Conservation (phyloP, 148 eudicot genomes). For the Gaultheria prostrata region DNA sequence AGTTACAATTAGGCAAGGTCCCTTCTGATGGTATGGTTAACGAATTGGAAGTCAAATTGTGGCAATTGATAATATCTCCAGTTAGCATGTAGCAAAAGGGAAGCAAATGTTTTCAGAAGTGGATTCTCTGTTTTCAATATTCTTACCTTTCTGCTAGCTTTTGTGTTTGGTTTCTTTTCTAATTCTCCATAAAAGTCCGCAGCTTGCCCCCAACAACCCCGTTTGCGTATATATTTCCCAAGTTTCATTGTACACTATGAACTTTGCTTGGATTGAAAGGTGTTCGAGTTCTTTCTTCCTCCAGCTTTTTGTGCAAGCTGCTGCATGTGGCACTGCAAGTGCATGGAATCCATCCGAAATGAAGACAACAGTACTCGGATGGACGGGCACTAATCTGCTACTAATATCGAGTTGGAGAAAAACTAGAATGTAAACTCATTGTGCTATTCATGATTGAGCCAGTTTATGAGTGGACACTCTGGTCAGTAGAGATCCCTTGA, state of each 20-base stretch:
- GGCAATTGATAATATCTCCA: neutral
- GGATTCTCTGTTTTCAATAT: neutral
- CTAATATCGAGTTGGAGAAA: neutral
- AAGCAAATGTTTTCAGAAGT: neutral
- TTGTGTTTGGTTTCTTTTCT: neutral
- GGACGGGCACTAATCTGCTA: neutral
- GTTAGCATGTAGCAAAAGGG: neutral
- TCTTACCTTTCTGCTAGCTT: neutral
- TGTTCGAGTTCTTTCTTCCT: neutral
- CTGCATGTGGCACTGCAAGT: neutral
- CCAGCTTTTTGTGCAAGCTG: neutral
- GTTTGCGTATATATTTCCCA: neutral
- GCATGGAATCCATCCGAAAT: neutral
- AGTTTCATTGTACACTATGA: too few species aligned
- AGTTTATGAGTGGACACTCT: neutral
- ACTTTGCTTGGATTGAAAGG: neutral
- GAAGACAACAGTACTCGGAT: neutral
- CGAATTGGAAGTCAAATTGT: neutral
- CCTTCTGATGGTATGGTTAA: neutral
- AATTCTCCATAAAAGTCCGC: neutral
- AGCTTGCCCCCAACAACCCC: neutral
- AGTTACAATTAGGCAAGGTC: neutral
- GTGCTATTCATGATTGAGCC: neutral
- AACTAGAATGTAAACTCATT: neutral
- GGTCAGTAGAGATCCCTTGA: neutral